Evolutionary conservation across 495 filamentous ascomycete species (phyloP), one percentile per base, ranked within the genome.

Genomic region (Aspergillus egyptiacus): DNA sequence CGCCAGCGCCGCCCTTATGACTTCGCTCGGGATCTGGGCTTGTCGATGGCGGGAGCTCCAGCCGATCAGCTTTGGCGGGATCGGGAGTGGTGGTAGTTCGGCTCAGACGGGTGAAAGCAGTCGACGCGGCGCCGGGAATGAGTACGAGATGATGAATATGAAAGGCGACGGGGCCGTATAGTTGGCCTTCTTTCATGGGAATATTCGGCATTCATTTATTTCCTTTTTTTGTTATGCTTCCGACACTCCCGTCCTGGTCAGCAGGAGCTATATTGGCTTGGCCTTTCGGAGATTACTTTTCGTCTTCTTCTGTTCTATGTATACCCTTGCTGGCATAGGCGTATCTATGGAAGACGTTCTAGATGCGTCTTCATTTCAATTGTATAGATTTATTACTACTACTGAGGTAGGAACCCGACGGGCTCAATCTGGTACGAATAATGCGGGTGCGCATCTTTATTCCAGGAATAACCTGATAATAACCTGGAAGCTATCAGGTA

Each of bases 21-120:
- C 79, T 0, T 74, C 65, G 15, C 70, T 87, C 2, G 91, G 87
- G 0, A 86, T 94, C 17, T 99, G 93, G 86, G 83, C 81, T 7
- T 99, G 93, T 63, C 86, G 81, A 63, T 93, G 86, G 72, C 74
- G 93, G 25, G 91, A 99, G 65, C 66, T 99, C 43, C 73, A 79
- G 56, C 93, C 93, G 5, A 96, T 99, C 51, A 80, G 72, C 24
- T 96, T 98, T 62, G 91, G 91, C 2, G 86, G 83, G 9, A 63
- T 71, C 9, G 72, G 62, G 10, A 58, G 60, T 17, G 54, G 45
- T 52, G 56, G 40, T 25, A 48, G 23, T 15, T 34, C 43, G 7
- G 34, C 44, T 6, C 46, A 51, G 15, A 52, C 52, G 32, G 59
- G 58, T 45, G 53, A 55, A 23, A 59, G 59, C 43, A 55, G 60